Conservation (phyloP, 78 protist species). For the slime mould (Dictyostelium discoideum) region DNA sequence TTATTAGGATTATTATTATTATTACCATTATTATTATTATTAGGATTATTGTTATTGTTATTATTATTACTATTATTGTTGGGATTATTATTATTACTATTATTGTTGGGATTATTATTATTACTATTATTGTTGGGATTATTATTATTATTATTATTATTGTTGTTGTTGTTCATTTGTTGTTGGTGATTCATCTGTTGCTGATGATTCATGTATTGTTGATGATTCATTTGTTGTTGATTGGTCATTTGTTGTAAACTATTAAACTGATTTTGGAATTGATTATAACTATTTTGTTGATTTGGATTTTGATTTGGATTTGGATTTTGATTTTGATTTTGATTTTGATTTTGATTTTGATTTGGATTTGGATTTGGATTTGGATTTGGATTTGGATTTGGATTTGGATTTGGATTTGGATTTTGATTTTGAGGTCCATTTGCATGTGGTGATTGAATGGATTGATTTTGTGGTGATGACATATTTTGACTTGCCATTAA, state of each 20-base stretch:
- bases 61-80: too few relatives aligned
- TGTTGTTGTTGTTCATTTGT: background rate
- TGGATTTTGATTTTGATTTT: too few relatives aligned
- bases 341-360: too few relatives aligned
- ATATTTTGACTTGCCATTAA: background rate
- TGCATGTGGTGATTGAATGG: background rate
- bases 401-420: background rate
- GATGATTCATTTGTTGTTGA: background rate
- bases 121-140: too few relatives aligned
- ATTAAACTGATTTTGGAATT: background rate
- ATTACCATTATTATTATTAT: too few relatives aligned
- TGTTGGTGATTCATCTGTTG: background rate
- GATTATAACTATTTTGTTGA: background rate
- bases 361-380: too few relatives aligned
- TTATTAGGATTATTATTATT: too few relatives aligned
- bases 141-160: background rate
- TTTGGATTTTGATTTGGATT: background rate
- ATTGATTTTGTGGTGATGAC: background rate
- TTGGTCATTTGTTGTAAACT: background rate
- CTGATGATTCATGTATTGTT: background rate
- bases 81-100: too few relatives aligned
- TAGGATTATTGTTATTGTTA: too few relatives aligned
- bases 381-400: background rate
- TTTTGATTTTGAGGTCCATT: background rate
- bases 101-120: too few relatives aligned